Base-by-base conservation (phyloP, 257 asterid genomes). In the Lithospermum erythrorhizon region DNA sequence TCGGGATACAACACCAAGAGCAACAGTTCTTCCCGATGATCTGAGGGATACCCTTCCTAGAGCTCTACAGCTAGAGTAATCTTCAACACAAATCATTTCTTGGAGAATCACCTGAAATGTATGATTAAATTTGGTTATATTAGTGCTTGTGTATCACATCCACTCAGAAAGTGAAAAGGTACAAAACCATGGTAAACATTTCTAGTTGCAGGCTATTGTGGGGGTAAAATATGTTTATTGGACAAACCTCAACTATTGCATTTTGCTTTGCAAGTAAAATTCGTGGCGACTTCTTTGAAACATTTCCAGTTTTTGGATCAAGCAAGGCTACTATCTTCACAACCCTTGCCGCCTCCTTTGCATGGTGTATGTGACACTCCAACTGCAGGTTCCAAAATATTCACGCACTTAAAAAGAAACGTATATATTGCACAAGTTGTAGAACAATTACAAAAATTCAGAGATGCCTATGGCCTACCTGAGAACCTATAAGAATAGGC, bases 41-140 rank as follows among this genome's bases (percentile, higher is more conserved):
- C 96, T 76, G 10, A 91, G 89, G 53, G 87, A 91, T 24, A 78
- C 95, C 78, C 95, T 80, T 65, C 98, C 98, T 52, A 91, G 72
- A 67, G 83, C 83, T 82, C 78, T 83, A 73, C 82, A 80, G 15
- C 57, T 80, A 20, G 73, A 67, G 61, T 84, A 87, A 76, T 81
- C 95, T 65, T 88, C 87, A 23, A 86, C 91, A n/a, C 98, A 86
- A 24, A 91, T 84, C 15, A 77, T 66, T 54, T 70, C 95, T 57
- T 84, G 74, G 69, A 91, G 75, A 70, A 61, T 78, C 65, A 84
- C 97, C 96, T 87, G 76, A 55, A 53, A 30, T 9, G n/a, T 58
- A 55, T 25, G 57, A 45, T 13, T 41, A 41, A 11, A 41, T 41
- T 13, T 41, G 49, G 49, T 41, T 41, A 41, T 41, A 41, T 18